Percentiles rank a stretch among this genome's conserved stretches.
Conservation (phyloP, 2,329 filamentous ascomycete genomes). For the Chrysoporthe puriensis region DNA sequence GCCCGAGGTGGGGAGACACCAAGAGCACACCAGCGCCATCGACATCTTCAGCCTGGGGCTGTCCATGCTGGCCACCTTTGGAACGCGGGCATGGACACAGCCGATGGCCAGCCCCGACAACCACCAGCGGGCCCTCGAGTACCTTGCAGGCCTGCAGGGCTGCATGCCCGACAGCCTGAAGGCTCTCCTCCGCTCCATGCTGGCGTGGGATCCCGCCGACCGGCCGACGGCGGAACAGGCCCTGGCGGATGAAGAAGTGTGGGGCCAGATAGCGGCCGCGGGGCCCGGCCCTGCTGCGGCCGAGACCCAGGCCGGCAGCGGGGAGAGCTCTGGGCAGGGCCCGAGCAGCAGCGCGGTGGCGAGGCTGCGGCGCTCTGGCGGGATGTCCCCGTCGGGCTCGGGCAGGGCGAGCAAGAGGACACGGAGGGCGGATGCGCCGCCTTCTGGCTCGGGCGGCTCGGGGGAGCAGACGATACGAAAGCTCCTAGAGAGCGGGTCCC, state of each 20-base stretch:
- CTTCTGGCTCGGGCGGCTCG: neutral
- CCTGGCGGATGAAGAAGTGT: neutral
- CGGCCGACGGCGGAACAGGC: neutral
- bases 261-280: neutral
- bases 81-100: neutral
- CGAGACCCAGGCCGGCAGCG: neutral
- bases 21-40: conserved; percentile 10
- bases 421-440: neutral
- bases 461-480: neutral
- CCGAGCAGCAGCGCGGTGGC: neutral
- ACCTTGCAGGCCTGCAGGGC: neutral
- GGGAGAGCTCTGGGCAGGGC: neutral
- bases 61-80: neutral
- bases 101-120: neutral
- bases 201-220: neutral
- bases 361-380: neutral
- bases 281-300: neutral
- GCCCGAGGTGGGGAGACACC: neutral
- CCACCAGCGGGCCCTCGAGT: neutral
- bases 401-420: neutral
- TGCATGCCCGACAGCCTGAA: conserved; percentile 4
- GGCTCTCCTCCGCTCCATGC: conserved; percentile 9
- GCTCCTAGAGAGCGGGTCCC: neutral
- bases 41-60: conserved; percentile 16
- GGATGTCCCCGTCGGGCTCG: neutral